These are phyloP conservation scores for Microcos paniculata DNA, from an alignment of 345 rosid species.

Conservation along the genomic window DNA sequence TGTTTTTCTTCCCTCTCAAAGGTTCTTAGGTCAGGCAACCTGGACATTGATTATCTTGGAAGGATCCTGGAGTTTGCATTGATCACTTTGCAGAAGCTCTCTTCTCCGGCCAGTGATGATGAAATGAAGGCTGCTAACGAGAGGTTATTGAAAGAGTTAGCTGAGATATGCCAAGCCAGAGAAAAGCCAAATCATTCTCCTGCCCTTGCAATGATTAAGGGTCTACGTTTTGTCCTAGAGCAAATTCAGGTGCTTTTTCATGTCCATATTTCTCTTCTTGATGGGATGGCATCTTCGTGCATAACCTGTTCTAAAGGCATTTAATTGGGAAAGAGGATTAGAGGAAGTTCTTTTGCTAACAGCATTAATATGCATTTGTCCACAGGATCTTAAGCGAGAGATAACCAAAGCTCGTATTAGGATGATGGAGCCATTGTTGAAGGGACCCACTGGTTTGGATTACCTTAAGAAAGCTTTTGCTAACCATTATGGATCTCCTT, in stretches of 20 bases:
- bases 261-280: background rate
- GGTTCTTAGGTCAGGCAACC: conserved; percentile 70
- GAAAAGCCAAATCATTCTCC: conserved; percentile 45
- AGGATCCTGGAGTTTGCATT: conserved; percentile 76
- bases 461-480: conserved; percentile 67
- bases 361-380: background rate
- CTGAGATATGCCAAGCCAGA: conserved; percentile 46
- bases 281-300: background rate
- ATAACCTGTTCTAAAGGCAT: background rate
- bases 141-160: conserved; percentile 60
- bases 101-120: conserved; percentile 67
- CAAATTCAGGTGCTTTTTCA: conserved; percentile 66
- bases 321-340: background rate
- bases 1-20: conserved; percentile 16
- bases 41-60: conserved; percentile 75
- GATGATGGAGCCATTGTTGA: conserved; percentile 73
- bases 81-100: conserved; percentile 72
- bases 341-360: background rate
- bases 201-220: conserved; percentile 67
- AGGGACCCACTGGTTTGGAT: conserved; percentile 82
- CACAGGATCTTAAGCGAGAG: conserved; percentile 69
- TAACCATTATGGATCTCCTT: conserved; percentile 50
- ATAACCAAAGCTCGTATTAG: conserved; percentile 70
- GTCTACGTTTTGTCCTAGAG: conserved; percentile 77
- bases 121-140: conserved; percentile 52